These are phyloP conservation scores for Amphicarpaea edgeworthii DNA, from an alignment of 306 rosid species.

Conservation along the genomic window DNA sequence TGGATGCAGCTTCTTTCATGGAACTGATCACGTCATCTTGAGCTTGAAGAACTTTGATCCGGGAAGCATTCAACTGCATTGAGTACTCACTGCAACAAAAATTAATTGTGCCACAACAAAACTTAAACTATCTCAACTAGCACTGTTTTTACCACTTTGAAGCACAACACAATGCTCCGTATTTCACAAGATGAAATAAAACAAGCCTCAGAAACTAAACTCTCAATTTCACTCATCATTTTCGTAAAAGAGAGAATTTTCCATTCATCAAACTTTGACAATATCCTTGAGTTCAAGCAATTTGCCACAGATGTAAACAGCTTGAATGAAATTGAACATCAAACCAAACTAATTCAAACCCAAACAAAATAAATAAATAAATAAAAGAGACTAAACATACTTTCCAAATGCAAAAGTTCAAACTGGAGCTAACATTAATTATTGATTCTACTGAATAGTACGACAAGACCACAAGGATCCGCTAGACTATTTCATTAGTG, in stretches of 20 bases:
- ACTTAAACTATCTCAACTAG: background rate
- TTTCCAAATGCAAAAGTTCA: background rate
- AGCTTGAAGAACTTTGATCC: slow-evolving; percentile 96
- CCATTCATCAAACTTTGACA: slow-evolving; percentile 18
- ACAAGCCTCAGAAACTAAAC: slow-evolving; percentile 11
- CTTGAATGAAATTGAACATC: slow-evolving; percentile 4
- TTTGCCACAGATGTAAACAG: slow-evolving; percentile 22
- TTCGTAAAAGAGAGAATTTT: background rate
- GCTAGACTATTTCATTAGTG: background rate
- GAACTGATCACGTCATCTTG: slow-evolving; percentile 86
- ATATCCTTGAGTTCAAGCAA: slow-evolving; percentile 27
- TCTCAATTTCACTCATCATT: background rate
- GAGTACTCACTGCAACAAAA: slow-evolving; percentile 87
- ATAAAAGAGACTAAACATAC: background rate
- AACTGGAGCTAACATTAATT: background rate
- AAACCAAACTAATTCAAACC: slow-evolving; percentile 13
- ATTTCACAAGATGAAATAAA: slow-evolving; percentile 23
- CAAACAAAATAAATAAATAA: no score
- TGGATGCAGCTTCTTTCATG: slow-evolving; percentile 87
- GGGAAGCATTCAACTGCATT: slow-evolving; percentile 91
- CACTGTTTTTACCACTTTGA: background rate
- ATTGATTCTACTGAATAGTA: background rate
- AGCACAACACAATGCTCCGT: background rate
- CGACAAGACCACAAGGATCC: background rate
- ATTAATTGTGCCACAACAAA: background rate